Percentiles rank a stretch among this genome's conserved stretches.
Evolutionary conservation across 805 yeast genomes (phyloP).

Genomic region (Saccharomycopsis oosterbeekiorum): DNA sequence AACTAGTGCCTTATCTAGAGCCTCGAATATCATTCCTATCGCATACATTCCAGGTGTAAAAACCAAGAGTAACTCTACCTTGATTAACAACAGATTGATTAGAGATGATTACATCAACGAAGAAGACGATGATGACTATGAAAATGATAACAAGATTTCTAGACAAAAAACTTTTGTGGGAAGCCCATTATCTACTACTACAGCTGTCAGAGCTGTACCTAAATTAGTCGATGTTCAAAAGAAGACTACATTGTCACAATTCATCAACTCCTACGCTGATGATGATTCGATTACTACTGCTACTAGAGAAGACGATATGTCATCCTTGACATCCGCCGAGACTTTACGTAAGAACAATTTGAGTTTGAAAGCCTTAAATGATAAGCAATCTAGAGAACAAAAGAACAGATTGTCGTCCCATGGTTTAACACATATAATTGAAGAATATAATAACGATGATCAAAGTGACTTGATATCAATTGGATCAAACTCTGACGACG

Average conservation of each 20-base stretch:
- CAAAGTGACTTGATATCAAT: conserved; percentile 16
- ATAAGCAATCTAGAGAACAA: conserved; percentile 1
- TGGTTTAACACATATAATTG: conserved; percentile 17
- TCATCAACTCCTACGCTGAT: not conserved
- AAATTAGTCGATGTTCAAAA: conserved; percentile 44
- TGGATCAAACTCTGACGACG: conserved; percentile 15
- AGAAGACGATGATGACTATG: conserved; percentile 21
- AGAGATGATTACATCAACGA: conserved; percentile 25
- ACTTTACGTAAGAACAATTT: conserved; percentile 7
- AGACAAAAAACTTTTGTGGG: conserved; percentile 32
- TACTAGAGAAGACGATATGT: conserved; percentile 4
- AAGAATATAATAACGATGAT: conserved; percentile 5
- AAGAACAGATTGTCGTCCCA: conserved; percentile 10
- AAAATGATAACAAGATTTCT: not conserved
- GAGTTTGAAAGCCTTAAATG: conserved; percentile 8
- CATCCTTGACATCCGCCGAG: conserved; percentile 9
- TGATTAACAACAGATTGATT: conserved; percentile 18
- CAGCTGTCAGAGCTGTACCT: conserved; percentile 72
- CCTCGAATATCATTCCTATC: conserved; percentile 81
- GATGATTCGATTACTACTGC: not conserved
- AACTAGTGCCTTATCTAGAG: conserved; percentile 62
- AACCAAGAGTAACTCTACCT: conserved; percentile 37
- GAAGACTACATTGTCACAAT: not conserved
- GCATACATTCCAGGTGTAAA: conserved; percentile 95
- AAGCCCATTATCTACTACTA: conserved; percentile 37